These are phyloP conservation scores for Rhodotorula kratochvilovae DNA, from an alignment of 768 basidiomycete species.

Conservation along the genomic window DNA sequence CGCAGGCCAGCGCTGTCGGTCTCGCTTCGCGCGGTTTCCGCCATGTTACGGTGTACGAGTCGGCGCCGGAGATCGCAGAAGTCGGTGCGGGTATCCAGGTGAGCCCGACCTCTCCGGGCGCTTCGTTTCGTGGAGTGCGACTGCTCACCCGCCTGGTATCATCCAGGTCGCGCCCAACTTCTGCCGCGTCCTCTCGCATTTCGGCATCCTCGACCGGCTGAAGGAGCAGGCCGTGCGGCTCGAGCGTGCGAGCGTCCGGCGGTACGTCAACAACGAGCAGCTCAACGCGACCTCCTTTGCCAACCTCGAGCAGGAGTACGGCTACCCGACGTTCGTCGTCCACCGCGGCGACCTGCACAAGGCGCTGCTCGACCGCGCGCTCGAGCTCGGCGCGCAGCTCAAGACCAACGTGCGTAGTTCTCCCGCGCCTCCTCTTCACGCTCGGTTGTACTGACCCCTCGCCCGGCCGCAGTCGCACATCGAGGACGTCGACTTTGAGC, in stretches of 20 bases:
- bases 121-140: slow-evolving; percentile 7
- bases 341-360: slow-evolving; percentile 49
- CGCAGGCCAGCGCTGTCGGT: slow-evolving; percentile 8
- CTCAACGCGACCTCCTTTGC: slow-evolving; percentile 46
- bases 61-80: slow-evolving; percentile 7
- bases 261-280: slow-evolving; percentile 45
- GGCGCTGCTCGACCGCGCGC: slow-evolving; percentile 38
- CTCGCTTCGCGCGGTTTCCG: slow-evolving; percentile 3
- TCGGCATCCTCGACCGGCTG: slow-evolving; percentile 46
- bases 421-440: neutral
- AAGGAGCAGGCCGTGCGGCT: slow-evolving; percentile 45
- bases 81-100: slow-evolving; percentile 49
- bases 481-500: slow-evolving; percentile 45
- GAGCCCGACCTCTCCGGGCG: slow-evolving; percentile 52
- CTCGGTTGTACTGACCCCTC: neutral
- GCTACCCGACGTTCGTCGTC: slow-evolving; percentile 47
- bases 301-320: slow-evolving; percentile 46
- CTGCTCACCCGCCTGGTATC: neutral
- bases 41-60: slow-evolving; percentile 12
- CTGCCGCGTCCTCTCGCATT: slow-evolving; percentile 44
- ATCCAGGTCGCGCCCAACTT: slow-evolving; percentile 48
- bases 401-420: slow-evolving; percentile 29
- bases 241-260: slow-evolving; percentile 44
- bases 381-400: slow-evolving; percentile 43
- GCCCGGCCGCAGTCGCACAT: slow-evolving; percentile 33